phyloP scores from a whole-genome alignment of 1,284 basidiomycete genomes.

The Ustilago tritici region DNA sequence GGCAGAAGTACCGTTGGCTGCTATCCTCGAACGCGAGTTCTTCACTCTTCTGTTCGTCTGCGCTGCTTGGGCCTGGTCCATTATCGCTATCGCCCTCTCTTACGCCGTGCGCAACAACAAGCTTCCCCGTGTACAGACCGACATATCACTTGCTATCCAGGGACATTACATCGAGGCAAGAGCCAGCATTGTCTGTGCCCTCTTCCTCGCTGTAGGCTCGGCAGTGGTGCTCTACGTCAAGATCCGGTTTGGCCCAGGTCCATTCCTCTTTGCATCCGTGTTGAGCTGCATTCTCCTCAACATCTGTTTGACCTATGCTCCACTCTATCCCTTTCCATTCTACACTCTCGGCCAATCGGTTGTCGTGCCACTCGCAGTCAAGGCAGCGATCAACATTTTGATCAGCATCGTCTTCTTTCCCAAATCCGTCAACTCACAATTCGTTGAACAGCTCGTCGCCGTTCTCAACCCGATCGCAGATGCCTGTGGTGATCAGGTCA shows the following conservation, averaged over 20 bases:
- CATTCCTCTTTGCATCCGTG: constrained; percentile 75
- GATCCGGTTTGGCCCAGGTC: constrained; percentile 77
- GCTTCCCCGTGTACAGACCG: constrained; percentile 71
- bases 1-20: constrained; percentile 77
- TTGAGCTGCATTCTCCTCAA: constrained; percentile 74
- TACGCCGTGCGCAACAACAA: constrained; percentile 74
- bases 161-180: constrained; percentile 65
- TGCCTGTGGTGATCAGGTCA: constrained; percentile 73
- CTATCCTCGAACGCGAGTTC: constrained; percentile 78
- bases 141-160: constrained; percentile 44
- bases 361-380: constrained; percentile 76
- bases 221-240: constrained; percentile 77
- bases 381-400: constrained; percentile 75
- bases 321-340: constrained; percentile 77
- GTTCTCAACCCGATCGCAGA: constrained; percentile 74
- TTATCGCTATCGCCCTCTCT: constrained; percentile 77
- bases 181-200: constrained; percentile 76
- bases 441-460: constrained; percentile 74
- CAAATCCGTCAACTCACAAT: constrained; percentile 76
- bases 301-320: constrained; percentile 76
- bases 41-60: constrained; percentile 75
- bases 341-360: constrained; percentile 76
- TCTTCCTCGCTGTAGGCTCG: constrained; percentile 78
- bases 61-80: constrained; percentile 78
- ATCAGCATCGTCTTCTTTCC: constrained; percentile 77